These are phyloP conservation scores for Ustilago esculenta DNA, from an alignment of 1,284 basidiomycete genomes.

Conservation along the genomic window DNA sequence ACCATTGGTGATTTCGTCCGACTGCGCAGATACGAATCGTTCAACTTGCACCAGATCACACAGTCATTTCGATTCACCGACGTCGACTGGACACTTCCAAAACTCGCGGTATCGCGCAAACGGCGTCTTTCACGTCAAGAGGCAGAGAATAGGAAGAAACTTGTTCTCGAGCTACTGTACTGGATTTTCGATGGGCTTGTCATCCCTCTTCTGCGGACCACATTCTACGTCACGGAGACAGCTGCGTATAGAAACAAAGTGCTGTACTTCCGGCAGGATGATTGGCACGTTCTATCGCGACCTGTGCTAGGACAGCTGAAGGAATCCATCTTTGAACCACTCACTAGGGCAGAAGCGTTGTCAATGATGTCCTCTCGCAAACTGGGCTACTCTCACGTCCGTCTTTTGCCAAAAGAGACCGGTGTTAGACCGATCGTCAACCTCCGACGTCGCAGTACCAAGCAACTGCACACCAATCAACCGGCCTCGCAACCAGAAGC, in stretches of 20 bases:
- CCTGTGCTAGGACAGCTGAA: slow-evolving; percentile 83
- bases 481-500: background rate
- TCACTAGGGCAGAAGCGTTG: slow-evolving; percentile 64
- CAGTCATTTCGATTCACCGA: slow-evolving; percentile 81
- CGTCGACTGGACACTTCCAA: slow-evolving; percentile 81
- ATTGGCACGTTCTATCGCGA: slow-evolving; percentile 81
- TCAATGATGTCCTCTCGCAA: slow-evolving; percentile 46
- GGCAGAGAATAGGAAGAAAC: slow-evolving; percentile 76
- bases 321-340: slow-evolving; percentile 60
- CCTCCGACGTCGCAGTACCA: slow-evolving; percentile 74
- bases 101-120: slow-evolving; percentile 17
- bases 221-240: slow-evolving; percentile 94
- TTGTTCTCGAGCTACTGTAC: slow-evolving; percentile 84
- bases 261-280: slow-evolving; percentile 92
- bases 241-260: slow-evolving; percentile 85
- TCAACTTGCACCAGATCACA: slow-evolving; percentile 81
- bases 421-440: slow-evolving; percentile 96
- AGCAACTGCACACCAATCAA: slow-evolving; percentile 25
- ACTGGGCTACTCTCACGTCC: slow-evolving; percentile 84
- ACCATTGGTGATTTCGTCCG: slow-evolving; percentile 76
- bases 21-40: slow-evolving; percentile 80
- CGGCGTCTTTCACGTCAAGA: slow-evolving; percentile 74
- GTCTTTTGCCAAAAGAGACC: slow-evolving; percentile 90
- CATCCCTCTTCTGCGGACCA: slow-evolving; percentile 83
- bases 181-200: slow-evolving; percentile 93